Conservation (phyloP, 2,329 filamentous ascomycete species). For the Botrytis pseudocinerea region DNA sequence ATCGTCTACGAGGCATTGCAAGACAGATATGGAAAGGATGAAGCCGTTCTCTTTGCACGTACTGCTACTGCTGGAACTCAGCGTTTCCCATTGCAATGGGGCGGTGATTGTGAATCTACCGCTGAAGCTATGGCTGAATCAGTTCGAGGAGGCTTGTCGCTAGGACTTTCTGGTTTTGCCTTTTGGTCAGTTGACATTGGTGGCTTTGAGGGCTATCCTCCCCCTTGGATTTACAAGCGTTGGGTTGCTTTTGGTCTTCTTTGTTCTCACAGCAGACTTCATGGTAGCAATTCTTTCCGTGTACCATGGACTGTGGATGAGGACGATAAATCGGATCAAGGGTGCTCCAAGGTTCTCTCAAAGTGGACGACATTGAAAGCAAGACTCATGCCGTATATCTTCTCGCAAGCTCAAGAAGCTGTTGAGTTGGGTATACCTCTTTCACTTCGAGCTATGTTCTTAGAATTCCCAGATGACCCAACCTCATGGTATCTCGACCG, state of each 20-base stretch:
- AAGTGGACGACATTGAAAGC: constrained; percentile 50
- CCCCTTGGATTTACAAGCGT: constrained; percentile 61
- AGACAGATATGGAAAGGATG: constrained; percentile 48
- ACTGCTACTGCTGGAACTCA: constrained; percentile 60
- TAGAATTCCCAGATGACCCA: constrained; percentile 62
- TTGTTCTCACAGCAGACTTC: constrained; percentile 59
- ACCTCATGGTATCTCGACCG: constrained; percentile 58
- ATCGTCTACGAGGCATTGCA: constrained; percentile 57
- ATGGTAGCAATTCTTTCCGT: constrained; percentile 61
- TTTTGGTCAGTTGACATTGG: constrained; percentile 65
- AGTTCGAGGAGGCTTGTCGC: constrained; percentile 56
- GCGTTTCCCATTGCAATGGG: constrained; percentile 60
- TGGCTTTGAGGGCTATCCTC: constrained; percentile 61
- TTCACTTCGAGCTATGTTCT: constrained; percentile 55
- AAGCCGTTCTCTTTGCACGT: constrained; percentile 59
- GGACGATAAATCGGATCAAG: constrained; percentile 50
- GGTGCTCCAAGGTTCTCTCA: constrained; percentile 52
- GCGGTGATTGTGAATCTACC: constrained; percentile 63
- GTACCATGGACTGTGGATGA: constrained; percentile 64
- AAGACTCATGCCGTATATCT: constrained; percentile 58
- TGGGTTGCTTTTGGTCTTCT: constrained; percentile 65
- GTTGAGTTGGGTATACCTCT: constrained; percentile 53
- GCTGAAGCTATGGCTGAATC: constrained; percentile 64
- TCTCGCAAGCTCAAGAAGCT: constrained; percentile 52
- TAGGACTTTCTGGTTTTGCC: constrained; percentile 58